phyloP scores from a whole-genome alignment of 257 asterid genomes.

The Craterostigma plantagineum region DNA sequence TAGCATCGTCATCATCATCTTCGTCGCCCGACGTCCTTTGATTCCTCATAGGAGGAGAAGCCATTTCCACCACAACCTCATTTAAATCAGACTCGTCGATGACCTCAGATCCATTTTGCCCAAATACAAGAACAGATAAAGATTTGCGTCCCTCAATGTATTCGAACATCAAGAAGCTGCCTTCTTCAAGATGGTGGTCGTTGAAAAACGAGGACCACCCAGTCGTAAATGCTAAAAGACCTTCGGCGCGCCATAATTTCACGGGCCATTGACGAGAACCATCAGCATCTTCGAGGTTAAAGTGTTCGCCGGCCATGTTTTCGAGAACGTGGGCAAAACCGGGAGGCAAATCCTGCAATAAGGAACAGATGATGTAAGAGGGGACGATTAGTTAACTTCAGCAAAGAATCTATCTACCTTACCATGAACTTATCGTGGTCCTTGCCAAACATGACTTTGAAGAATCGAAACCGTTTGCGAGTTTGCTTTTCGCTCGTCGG shows the following conservation, averaged over 20 bases:
- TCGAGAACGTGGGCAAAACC: neutral
- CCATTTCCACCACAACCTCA: too few species aligned
- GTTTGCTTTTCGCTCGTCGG: too few species aligned
- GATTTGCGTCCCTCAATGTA: neutral
- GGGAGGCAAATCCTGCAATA: neutral
- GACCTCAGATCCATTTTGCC: neutral
- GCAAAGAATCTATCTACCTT: too few species aligned
- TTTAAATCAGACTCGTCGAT: too few species aligned
- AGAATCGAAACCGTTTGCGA: too few species aligned
- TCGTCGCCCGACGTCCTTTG: too few species aligned
- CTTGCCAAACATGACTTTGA: too few species aligned
- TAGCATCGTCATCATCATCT: too few species aligned
- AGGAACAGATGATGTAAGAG: neutral
- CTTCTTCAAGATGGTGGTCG: neutral
- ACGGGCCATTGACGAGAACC: neutral
- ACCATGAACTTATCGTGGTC: too few species aligned
- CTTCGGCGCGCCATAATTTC: neutral
- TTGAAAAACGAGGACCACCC: neutral
- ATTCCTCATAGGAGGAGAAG: too few species aligned
- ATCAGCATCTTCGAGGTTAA: neutral
- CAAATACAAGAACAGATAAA: neutral
- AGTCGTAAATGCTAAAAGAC: neutral
- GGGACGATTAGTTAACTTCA: too few species aligned
- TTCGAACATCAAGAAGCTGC: neutral
- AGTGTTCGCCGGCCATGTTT: neutral